These are phyloP conservation scores for Colletotrichum filicis DNA, from an alignment of 2,329 filamentous ascomycete genomes.

Conservation along the genomic window DNA sequence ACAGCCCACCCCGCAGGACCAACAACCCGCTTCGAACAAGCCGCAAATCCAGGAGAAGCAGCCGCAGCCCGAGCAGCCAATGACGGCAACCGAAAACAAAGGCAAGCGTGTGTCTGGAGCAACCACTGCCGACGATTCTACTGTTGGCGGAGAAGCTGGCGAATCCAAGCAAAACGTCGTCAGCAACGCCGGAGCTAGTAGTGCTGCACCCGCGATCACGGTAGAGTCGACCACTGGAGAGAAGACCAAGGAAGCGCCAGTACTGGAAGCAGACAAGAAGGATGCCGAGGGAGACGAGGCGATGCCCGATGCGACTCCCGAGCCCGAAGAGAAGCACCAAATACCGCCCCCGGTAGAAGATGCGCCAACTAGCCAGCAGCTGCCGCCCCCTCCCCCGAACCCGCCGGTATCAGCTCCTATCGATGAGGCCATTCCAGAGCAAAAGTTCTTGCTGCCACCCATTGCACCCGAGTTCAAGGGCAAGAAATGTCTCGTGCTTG, in stretches of 20 bases:
- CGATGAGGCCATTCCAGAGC: slow-evolving; percentile 46
- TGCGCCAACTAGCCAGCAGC: slow-evolving; percentile 44
- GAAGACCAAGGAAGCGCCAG: slow-evolving; percentile 38
- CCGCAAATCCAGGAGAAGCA: slow-evolving; percentile 63
- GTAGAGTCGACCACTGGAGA: slow-evolving; percentile 35
- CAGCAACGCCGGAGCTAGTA: slow-evolving; percentile 38
- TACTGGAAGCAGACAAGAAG: slow-evolving; percentile 43
- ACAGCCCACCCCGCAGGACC: slow-evolving; percentile 63
- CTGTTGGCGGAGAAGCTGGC: slow-evolving; percentile 53
- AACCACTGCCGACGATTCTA: slow-evolving; percentile 59
- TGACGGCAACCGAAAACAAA: slow-evolving; percentile 49
- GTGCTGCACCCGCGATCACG: slow-evolving; percentile 52
- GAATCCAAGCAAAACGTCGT: slow-evolving; percentile 58
- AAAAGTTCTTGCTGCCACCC: slow-evolving; percentile 83
- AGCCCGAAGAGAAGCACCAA: slow-evolving; percentile 54
- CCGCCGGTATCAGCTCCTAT: slow-evolving; percentile 47
- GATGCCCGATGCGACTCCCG: slow-evolving; percentile 72
- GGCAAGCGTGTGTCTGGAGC: slow-evolving; percentile 59
- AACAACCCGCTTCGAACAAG: slow-evolving; percentile 52
- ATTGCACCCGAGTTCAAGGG: slow-evolving; percentile 83
- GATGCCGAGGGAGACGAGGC: slow-evolving; percentile 71
- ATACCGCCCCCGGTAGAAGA: slow-evolving; percentile 54
- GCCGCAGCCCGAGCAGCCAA: slow-evolving; percentile 45
- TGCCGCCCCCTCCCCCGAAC: slow-evolving; percentile 59
- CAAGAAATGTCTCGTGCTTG: slow-evolving; percentile 93